Base-by-base conservation (phyloP, 1,139 yeast genomes). In the Zygosaccharomyces pseudobailii region DNA sequence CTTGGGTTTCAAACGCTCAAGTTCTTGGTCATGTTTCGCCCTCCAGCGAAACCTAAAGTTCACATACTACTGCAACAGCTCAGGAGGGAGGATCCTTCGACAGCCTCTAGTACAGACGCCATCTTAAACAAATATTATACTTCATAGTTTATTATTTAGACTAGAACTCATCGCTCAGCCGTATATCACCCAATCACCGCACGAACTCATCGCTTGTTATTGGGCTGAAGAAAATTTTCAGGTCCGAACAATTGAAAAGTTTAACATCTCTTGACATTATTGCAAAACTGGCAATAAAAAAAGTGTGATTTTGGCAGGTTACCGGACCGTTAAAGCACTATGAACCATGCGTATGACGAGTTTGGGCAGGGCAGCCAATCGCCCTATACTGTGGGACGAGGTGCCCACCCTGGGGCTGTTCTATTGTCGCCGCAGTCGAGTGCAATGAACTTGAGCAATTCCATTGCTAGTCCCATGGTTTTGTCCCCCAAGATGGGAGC, bases 11-110 rank as follows among this genome's bases (percentile, higher is more conserved):
- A 87, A 55, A 80, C 94, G 1, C 69, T 89, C 47, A 87, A 86
- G 54, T 90, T 85, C 62, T 70, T 94, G 55, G 79, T 89, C 50
- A 86, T 88, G 90, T 86, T 87, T 63, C 76, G 96, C 55, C 97
- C 97, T 0, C 97, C 98, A 0, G 80, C 82, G 25, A 79, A 83
- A 53, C 70, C 71, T 2, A 74, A 74, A 22, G 87, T 96, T 61
- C 65, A 88, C 32, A 77, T 74, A n/a, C 73, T 89, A 6, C 71
- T 89, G 42, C 73, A 74, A 50, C 81, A 80, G 22, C 68, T 90
- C 56, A 71, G 78, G 40, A 69, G 71, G 47, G 72, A 70, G 35
- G 75, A 76, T 42, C 79, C 78, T 31, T 83, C 80, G 45, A 71
- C 84, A 47, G 73, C 73, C 55, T 77, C 72, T 19, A 84, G 80